Evolutionary conservation across 371 early-diverging fungal genomes (phyloP), one percentile per base, ranked within the genome.

Genomic region (Sporodiniella umbellata): DNA sequence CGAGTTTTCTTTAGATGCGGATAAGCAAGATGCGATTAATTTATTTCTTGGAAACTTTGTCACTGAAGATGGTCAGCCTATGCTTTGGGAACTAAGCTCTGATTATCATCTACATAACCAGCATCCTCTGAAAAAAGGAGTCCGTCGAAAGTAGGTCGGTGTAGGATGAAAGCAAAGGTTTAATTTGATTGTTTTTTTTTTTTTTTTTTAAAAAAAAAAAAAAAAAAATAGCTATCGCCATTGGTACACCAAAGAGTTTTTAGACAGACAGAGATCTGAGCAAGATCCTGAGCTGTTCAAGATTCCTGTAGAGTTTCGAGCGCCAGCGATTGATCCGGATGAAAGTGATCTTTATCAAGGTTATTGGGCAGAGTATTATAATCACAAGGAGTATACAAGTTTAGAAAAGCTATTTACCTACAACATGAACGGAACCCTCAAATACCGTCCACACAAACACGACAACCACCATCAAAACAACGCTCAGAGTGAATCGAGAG

Each of bases 21-120:
- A 98, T 60, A 94, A 96, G 56, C 96, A 98, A 53, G 93, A 90
- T 55, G 92, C 96, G 0, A 96, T 98, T 51, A 96, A 95, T 54
- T 63, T 93, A 15, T 98, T 98, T 58, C 68, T 98, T 49, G 99
- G 96, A 2, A 84, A 83, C 42, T 89, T 74, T 54, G 72, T 75
- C 11, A 78, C 68, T 1, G 69, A 72, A 23, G 78, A 79, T 42
- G 83, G 79, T 18, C 64, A 67, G 7, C 83, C 83, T 0, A 75
- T 80, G 51, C 64, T 94, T n/a, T 94, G 95, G 95, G 93, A 92
- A 25, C 54, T 94, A 7, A 68, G 78, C 4, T 85, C 85, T 0
- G 95, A 94, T 59, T 89, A 86, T 52, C 86, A 87, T 60, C 62
- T 94, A 15, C 95, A 94, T 56, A 81, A 90, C 53, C 66, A 85